Base-by-base conservation (phyloP, 495 filamentous ascomycete genomes). In the Xeromyces bisporus region DNA sequence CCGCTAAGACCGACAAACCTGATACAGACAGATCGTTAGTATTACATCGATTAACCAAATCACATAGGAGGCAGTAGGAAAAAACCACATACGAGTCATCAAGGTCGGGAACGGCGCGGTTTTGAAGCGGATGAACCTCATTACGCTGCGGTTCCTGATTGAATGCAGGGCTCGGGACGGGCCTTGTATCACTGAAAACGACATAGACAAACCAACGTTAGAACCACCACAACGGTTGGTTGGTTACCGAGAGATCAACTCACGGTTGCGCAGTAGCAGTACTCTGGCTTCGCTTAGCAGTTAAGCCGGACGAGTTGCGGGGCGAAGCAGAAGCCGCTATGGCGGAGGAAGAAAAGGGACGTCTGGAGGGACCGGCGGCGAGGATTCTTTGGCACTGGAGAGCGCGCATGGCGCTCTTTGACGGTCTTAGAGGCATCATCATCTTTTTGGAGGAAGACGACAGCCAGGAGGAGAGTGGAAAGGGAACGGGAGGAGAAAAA, bases 1-100 rank as follows among this genome's bases (percentile, higher is more conserved):
- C 91, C 91, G 29, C 69, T 92, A 64, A 83, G 80, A 18, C 91
- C 91, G 49, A 96, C 80, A 60, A 97, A 93, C 32, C 81, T 80
- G 38, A 42, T 26, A 6, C 15, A n/a, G 14, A 15, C n/a, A 29
- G n/a, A 18, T 12, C 9, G 10, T 9, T n/a, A n/a, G n/a, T n/a
- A n/a, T n/a, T n/a, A n/a, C n/a, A n/a, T n/a, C n/a, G n/a, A n/a
- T n/a, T n/a, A n/a, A n/a, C n/a, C n/a, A n/a, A n/a, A n/a, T n/a
- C n/a, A n/a, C n/a, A n/a, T n/a, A n/a, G n/a, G n/a, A n/a, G n/a
- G n/a, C n/a, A n/a, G n/a, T n/a, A n/a, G n/a, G n/a, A n/a, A n/a
- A n/a, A n/a, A n/a, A n/a, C n/a, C n/a, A 55, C 64, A 37, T 60
- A 70, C 66, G 67, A 71, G 44, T 70, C 82, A 53, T 91, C 82